These are phyloP conservation scores for Wickerhamiella bombiphila DNA, from an alignment of 805 yeast genomes.

Conservation along the genomic window DNA sequence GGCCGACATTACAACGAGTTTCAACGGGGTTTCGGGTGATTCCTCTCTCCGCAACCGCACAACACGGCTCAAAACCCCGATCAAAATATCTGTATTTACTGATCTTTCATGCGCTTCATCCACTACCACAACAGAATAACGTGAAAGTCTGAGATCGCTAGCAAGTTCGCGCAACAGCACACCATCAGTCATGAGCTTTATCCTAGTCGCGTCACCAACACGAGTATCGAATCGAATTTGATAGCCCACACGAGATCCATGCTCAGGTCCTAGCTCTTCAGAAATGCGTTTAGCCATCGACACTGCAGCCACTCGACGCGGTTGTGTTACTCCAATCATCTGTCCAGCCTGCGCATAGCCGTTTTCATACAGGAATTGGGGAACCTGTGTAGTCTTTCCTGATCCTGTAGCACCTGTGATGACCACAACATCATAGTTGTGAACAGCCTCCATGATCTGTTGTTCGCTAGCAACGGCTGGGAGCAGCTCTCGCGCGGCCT, in stretches of 20 bases:
- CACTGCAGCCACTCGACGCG: conserved; percentile 76
- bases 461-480: conserved; percentile 91
- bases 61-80: conserved; percentile 87
- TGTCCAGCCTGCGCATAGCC: conserved; percentile 70
- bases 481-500: conserved; percentile 48
- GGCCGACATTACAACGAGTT: conserved; percentile 90
- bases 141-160: conserved; percentile 63
- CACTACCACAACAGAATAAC: conserved; percentile 74
- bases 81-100: conserved; percentile 85
- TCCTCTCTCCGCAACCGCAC: conserved; percentile 46
- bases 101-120: conserved; percentile 99
- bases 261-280: conserved; percentile 49
- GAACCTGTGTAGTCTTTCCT: conserved; percentile 96
- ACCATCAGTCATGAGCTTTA: conserved; percentile 95
- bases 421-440: conserved; percentile 78
- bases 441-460: conserved; percentile 86
- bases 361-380: conserved; percentile 85
- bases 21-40: conserved; percentile 42
- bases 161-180: conserved; percentile 86
- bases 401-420: conserved; percentile 98
- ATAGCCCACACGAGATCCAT: conserved; percentile 70
- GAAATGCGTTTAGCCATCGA: conserved; percentile 76
- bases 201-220: conserved; percentile 42
- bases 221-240: conserved; percentile 75
- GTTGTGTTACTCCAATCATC: conserved; percentile 93